Evolutionary conservation across 2,329 filamentous ascomycete genomes (phyloP).

Genomic region (Colletotrichum cereale): DNA sequence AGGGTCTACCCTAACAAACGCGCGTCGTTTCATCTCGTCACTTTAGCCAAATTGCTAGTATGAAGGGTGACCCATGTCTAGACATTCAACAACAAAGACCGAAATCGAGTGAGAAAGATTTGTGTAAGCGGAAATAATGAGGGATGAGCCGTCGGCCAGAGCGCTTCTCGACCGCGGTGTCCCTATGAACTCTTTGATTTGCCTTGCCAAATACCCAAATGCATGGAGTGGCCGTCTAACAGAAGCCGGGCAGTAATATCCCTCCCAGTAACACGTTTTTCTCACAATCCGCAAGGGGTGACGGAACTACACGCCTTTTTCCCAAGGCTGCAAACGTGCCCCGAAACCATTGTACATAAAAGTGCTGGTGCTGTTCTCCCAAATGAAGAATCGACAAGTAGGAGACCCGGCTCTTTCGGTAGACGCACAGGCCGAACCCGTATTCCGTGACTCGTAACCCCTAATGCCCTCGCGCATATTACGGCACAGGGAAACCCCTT

Average conservation of each 20-base stretch:
- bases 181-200: constrained; percentile 36
- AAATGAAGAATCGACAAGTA: constrained; percentile 26
- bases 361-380: constrained; percentile 38
- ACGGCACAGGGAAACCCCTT: neutral
- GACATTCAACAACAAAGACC: neutral
- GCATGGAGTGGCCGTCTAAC: constrained; percentile 31
- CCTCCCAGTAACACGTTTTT: constrained; percentile 27
- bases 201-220: constrained; percentile 37
- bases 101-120: neutral
- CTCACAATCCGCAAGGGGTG: constrained; percentile 17
- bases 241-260: constrained; percentile 20
- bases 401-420: constrained; percentile 12
- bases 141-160: constrained; percentile 33
- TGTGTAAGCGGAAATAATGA: constrained; percentile 26
- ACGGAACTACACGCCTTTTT: constrained; percentile 13
- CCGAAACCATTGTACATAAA: constrained; percentile 31
- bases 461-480: constrained; percentile 18
- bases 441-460: constrained; percentile 13
- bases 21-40: constrained; percentile 34
- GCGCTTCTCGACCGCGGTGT: constrained; percentile 37
- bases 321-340: constrained; percentile 20
- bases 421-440: constrained; percentile 6
- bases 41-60: constrained; percentile 29
- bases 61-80: constrained; percentile 24
- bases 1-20: constrained; percentile 30